Base-by-base conservation (phyloP, 192 early-diverging fungal genomes). In the Linnemannia exigua region DNA sequence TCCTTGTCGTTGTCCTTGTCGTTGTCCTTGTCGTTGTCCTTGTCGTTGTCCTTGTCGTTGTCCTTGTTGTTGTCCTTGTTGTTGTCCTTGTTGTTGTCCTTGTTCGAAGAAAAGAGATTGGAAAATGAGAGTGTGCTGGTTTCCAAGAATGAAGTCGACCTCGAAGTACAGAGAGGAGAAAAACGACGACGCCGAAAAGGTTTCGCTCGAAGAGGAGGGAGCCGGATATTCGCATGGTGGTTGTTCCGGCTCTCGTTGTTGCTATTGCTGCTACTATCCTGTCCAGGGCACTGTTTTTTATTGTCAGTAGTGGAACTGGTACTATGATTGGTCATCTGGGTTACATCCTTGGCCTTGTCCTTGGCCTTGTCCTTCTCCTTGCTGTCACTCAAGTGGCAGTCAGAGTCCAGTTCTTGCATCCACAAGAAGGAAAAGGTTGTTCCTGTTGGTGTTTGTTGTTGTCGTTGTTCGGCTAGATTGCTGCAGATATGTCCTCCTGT, bases 231-330 rank as follows among this genome's bases (percentile, higher is more conserved):
- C 58, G 25, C 58, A 63, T 63, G n/a, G 58, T 63, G 28, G 58
- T 33, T 63, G 58, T 63, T 63, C 58, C 58, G 58, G 28, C 58
- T 63, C 58, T 63, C 28, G 14, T 63, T 63, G 58, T 63, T 52
- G 22, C 5, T 58, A n/a, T 28, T 58, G 54, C 8, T 58, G 54
- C 54, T 63, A 3, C 58, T 63, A 63, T 63, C 28, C 12, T 63
- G 28, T 63, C 25, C 12, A 63, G 28, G 28, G 58, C 12, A 25
- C n/a, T 31, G 41, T 3, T 9, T 9, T 6, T 44, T 44, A 25
- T 25, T 63, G 58, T 31, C 28, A 1, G 28, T 33, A 25, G 11
- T 63, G 58, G 58, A 6, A 6, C 3, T 63, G 28, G 11, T 15
- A 25, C 58, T 63, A n/a, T 63, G 58, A 14, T 63, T 63, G 58